Evolutionary conservation across 2,329 filamentous ascomycete species (phyloP).

Genomic region (Fusarium neocosmosporiellum): DNA sequence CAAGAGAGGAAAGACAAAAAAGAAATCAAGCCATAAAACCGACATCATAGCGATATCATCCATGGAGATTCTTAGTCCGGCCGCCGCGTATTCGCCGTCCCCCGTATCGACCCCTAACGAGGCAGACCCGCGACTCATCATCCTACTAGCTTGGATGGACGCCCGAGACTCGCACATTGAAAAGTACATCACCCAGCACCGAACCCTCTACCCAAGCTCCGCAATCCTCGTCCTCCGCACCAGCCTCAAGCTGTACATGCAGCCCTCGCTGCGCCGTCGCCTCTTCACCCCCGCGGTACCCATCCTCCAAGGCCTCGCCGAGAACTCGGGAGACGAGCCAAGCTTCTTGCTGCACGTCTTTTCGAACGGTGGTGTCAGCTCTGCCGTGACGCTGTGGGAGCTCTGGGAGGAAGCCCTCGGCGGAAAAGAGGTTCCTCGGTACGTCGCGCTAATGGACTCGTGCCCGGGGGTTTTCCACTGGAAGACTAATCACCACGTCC

Average conservation of each 20-base stretch:
- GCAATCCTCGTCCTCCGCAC: conserved; percentile 60
- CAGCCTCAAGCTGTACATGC: conserved; percentile 51
- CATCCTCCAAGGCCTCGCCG: conserved; percentile 50
- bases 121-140: conserved; percentile 56
- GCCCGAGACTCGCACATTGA: conserved; percentile 61
- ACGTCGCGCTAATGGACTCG: conserved; percentile 60
- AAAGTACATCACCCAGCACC: conserved; percentile 62
- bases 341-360: conserved; percentile 61
- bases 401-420: conserved; percentile 32
- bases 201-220: conserved; percentile 56
- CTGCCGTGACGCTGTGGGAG: conserved; percentile 50
- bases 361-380: conserved; percentile 63
- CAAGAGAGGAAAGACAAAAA: neutral
- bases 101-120: conserved; percentile 1
- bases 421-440: conserved; percentile 50
- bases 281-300: conserved; percentile 54
- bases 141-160: conserved; percentile 63
- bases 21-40: no score
- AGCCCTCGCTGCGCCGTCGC: conserved; percentile 44
- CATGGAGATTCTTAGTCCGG: conserved; percentile 53
- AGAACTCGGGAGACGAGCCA: conserved; percentile 25
- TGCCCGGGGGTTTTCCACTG: conserved; percentile 59
- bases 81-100: conserved; percentile 48
- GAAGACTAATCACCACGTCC: conserved; percentile 52
- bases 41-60: conserved; percentile 46